Conservation (phyloP, 2,329 filamentous ascomycete species). For the Plenodomus biglobosus region DNA sequence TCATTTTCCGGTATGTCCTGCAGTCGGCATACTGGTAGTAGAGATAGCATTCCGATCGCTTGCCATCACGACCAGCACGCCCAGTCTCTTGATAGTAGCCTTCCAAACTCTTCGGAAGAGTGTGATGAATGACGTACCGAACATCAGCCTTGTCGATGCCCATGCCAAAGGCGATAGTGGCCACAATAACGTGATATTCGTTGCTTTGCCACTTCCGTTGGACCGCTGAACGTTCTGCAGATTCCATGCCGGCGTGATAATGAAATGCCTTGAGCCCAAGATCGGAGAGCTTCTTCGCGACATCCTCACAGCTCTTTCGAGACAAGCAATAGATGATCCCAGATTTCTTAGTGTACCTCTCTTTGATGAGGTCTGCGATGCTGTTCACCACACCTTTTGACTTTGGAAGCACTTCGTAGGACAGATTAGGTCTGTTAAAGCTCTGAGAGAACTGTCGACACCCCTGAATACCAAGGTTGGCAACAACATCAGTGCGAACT, state of each 20-base stretch:
- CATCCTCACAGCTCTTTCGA: slow-evolving; percentile 75
- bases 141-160: slow-evolving; percentile 99
- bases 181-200: slow-evolving; percentile 83
- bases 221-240: slow-evolving; percentile 67
- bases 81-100: slow-evolving; percentile 99
- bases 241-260: slow-evolving; percentile 80
- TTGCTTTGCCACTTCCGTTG: slow-evolving; percentile 84
- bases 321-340: slow-evolving; percentile 95
- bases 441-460: slow-evolving; percentile 86
- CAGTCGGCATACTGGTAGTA: slow-evolving; percentile 84
- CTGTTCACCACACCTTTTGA: slow-evolving; percentile 58
- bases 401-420: slow-evolving; percentile 81
- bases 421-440: slow-evolving; percentile 94
- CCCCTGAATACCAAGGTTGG: slow-evolving; percentile 79
- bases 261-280: slow-evolving; percentile 73
- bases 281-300: slow-evolving; percentile 69
- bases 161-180: slow-evolving; percentile 98
- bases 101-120: slow-evolving; percentile 90
- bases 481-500: slow-evolving; percentile 87
- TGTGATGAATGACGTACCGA: slow-evolving; percentile 92
- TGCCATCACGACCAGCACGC: slow-evolving; percentile 87
- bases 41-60: slow-evolving; percentile 83
- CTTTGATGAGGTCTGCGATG: slow-evolving; percentile 68
- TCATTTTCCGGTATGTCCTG: slow-evolving; percentile 73
- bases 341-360: slow-evolving; percentile 68